phyloP scores from a whole-genome alignment of 2,329 filamentous ascomycete genomes.

The Akanthomyces uredinophilus region DNA sequence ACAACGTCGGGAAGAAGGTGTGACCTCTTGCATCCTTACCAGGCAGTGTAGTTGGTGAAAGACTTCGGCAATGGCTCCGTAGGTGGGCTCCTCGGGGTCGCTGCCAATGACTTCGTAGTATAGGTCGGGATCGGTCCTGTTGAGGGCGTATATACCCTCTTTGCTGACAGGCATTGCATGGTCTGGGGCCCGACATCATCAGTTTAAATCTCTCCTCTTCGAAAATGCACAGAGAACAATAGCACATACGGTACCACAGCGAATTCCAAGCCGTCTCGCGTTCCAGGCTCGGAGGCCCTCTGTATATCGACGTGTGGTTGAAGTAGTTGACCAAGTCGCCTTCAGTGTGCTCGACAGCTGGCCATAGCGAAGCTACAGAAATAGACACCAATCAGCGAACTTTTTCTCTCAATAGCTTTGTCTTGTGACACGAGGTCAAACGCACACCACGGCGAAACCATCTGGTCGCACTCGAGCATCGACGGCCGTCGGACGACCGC shows the following conservation, averaged over 20 bases:
- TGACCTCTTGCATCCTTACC: not conserved
- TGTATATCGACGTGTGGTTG: slow-evolving; percentile 16
- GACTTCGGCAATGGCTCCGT: slow-evolving; percentile 15
- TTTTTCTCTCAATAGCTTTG: too few species aligned
- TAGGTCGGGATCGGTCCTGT: slow-evolving; percentile 5
- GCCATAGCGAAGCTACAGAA: slow-evolving; percentile 8
- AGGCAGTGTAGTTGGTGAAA: slow-evolving; percentile 19
- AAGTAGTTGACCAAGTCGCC: slow-evolving; percentile 14
- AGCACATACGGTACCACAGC: slow-evolving; percentile 13
- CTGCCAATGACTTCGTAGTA: slow-evolving; percentile 12
- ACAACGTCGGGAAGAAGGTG: too few species aligned
- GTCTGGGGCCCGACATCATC: not conserved
- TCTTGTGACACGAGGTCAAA: not conserved
- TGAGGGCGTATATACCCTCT: slow-evolving; percentile 7
- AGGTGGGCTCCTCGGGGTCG: slow-evolving; percentile 9
- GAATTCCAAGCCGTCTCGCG: slow-evolving; percentile 15
- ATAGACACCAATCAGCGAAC: not conserved
- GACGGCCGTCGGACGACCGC: slow-evolving; percentile 1
- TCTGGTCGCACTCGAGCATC: slow-evolving; percentile 13
- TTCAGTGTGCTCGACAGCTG: slow-evolving; percentile 9
- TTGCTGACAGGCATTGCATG: slow-evolving; percentile 10
- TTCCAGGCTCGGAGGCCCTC: slow-evolving; percentile 14
- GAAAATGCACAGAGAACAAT: not conserved
- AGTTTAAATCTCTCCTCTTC: not conserved
- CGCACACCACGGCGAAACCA: slow-evolving; percentile 11